Evolutionary conservation across 345 rosid species (phyloP), one percentile per base, ranked within the genome.

Genomic region (Viola odorata): DNA sequence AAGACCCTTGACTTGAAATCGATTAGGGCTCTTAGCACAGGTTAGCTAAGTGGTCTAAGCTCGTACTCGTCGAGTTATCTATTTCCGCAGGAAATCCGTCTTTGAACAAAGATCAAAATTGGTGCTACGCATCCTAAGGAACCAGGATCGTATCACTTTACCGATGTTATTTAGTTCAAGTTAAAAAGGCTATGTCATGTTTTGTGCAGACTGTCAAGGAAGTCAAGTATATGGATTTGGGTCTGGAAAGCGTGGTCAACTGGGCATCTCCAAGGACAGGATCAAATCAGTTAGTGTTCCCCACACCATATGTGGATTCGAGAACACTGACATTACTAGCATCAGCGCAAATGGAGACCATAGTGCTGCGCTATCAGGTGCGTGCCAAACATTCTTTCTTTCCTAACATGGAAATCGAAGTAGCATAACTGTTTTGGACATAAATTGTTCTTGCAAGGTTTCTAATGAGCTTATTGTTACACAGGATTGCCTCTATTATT

Each of bases 331-430:
- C 58, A 60, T 92, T 48, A 61, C 60, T 60, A 76, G 70, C 66
- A 68, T 89, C 57, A 61, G 61, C 37, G 97, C 97, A n/a, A 88
- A 82, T 51, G 97, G 97, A 71, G 95, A 92, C 72, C 95, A 82
- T 50, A 85, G 89, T 73, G 85, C 87, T 45, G 91, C 96, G 61
- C 57, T 84, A 68, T 83, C 97, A 16, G 75, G 97, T 94, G 62
- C 70, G 69, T 57, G 65, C 50, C 36, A 3, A 32, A 10, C 6
- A 15, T 47, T 8, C 8, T 17, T 11, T 55, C 56, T 55, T 53
- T 53, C 54, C 44, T 23, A 7, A 6, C 9, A 3, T n/a, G 41
- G 64, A 37, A 6, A 53, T 51, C n/a, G 5, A 37, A 49, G 48
- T 10, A 12, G 49, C 16, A 48, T 16, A 39, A 51, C 41, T 12